A percentile compares a stretch with the other conserved stretches of the same genome.
Conservation (phyloP, 1,284 basidiomycete species). For the Pseudozyma pruni region DNA sequence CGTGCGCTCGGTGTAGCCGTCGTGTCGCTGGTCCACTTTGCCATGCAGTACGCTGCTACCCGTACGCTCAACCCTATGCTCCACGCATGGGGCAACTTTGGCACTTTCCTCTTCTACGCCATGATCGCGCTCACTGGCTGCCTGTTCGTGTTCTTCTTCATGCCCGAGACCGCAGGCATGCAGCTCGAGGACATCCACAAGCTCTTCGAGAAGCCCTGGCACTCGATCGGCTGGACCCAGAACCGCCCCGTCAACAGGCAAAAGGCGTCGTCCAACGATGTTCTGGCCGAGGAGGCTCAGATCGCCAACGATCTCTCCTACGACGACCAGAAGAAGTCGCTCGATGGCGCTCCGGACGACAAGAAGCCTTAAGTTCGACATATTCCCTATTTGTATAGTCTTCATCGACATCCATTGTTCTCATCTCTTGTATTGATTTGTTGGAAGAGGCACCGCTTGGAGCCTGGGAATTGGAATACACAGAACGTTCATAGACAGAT, state of each 20-base stretch:
- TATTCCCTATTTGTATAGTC: not conserved
- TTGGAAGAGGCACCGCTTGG: no score
- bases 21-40: slow-evolving; percentile 49
- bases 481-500: no score
- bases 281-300: slow-evolving; percentile 19
- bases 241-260: slow-evolving; percentile 33
- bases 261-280: slow-evolving; percentile 6
- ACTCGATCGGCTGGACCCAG: slow-evolving; percentile 38
- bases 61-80: slow-evolving; percentile 52
- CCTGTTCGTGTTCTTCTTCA: slow-evolving; percentile 51
- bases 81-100: slow-evolving; percentile 33
- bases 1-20: slow-evolving; percentile 47
- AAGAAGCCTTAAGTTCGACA: slow-evolving; percentile 29
- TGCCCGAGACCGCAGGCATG: slow-evolving; percentile 51
- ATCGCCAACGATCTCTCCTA: slow-evolving; percentile 19
- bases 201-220: slow-evolving; percentile 54
- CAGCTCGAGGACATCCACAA: slow-evolving; percentile 50
- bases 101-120: slow-evolving; percentile 52
- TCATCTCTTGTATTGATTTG: no score
- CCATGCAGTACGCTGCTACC: slow-evolving; percentile 51
- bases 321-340: slow-evolving; percentile 23
- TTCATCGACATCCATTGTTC: not conserved
- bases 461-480: no score
- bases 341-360: slow-evolving; percentile 27
- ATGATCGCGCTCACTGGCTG: slow-evolving; percentile 31